phyloP scores from a whole-genome alignment of 2,329 filamentous ascomycete species.

The Fusarium subglutinans region DNA sequence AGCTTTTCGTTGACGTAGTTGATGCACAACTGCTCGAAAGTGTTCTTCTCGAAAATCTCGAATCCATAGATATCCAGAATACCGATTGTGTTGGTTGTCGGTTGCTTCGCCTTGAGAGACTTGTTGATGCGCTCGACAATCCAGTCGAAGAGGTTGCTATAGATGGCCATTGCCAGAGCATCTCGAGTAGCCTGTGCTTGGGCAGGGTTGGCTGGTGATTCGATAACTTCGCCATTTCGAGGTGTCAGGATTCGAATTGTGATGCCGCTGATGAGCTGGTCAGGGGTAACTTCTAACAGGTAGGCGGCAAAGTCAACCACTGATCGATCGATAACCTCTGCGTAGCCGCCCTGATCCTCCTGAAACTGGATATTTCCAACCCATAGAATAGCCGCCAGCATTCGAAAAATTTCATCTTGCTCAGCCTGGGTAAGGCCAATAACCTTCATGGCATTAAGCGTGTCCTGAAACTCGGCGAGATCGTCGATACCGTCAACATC shows the following conservation, averaged over 20 bases:
- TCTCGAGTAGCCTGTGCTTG: constrained; percentile 90
- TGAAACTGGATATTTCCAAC: constrained; percentile 91
- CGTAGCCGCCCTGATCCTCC: constrained; percentile 90
- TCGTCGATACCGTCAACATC: constrained; percentile 96
- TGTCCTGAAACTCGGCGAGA: constrained; percentile 86
- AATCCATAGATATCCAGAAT: constrained; percentile 99
- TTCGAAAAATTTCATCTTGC: constrained; percentile 96
- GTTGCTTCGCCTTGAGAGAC: constrained; percentile 81
- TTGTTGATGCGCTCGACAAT: constrained; percentile 93
- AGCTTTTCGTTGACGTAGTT: constrained; percentile 99
- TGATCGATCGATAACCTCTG: constrained; percentile 85
- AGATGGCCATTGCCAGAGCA: constrained; percentile 93
- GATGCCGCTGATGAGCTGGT: constrained; percentile 84
- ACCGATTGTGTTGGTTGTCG: constrained; percentile 85
- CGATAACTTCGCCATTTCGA: constrained; percentile 71
- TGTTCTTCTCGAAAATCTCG: constrained; percentile 99
- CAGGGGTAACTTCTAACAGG: constrained; percentile 85
- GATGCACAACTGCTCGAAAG: constrained; percentile 98
- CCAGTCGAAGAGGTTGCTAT: constrained; percentile 98
- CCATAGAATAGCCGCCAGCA: constrained; percentile 92
- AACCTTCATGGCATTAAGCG: constrained; percentile 90
- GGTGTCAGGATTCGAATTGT: constrained; percentile 86
- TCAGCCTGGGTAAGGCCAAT: constrained; percentile 90
- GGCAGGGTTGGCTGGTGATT: constrained; percentile 83
- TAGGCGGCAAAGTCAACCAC: constrained; percentile 96